Conservation (phyloP, 148 eudicot species). For the Rhododendron griersonianum region DNA sequence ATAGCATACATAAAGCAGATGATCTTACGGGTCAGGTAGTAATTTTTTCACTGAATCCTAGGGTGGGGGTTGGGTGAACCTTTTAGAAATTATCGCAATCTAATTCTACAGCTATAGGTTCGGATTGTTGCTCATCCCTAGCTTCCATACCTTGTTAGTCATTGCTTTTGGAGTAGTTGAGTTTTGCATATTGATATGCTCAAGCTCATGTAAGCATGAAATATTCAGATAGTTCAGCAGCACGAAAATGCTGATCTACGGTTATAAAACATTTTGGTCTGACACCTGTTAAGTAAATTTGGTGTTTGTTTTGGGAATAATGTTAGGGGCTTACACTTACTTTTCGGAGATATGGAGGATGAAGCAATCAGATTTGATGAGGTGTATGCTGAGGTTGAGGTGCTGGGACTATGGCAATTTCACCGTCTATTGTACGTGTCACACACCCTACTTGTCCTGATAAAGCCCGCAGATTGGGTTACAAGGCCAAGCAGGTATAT, state of each 20-base stretch:
- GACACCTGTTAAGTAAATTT: too few species aligned
- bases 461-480: conserved; percentile 36
- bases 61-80: not conserved
- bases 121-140: not conserved
- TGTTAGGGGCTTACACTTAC: conserved; percentile 27
- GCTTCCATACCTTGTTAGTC: not conserved
- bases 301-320: too few species aligned
- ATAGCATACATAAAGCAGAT: not conserved
- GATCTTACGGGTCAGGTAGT: not conserved
- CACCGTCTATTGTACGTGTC: too few species aligned
- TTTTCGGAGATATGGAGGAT: conserved; percentile 44
- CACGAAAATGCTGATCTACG: not conserved
- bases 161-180: not conserved
- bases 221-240: not conserved
- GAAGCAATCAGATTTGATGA: conserved; percentile 29
- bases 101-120: not conserved
- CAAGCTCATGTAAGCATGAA: not conserved
- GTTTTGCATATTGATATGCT: not conserved
- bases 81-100: not conserved
- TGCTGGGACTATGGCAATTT: too few species aligned
- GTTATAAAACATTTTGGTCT: not conserved
- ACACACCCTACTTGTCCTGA: conserved; percentile 39
- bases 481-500: conserved; percentile 38
- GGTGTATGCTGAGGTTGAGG: too few species aligned
- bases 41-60: not conserved